These are phyloP conservation scores for Phaeosphaeria sp. DNA, from an alignment of 2,329 filamentous ascomycete species.

Conservation along the genomic window DNA sequence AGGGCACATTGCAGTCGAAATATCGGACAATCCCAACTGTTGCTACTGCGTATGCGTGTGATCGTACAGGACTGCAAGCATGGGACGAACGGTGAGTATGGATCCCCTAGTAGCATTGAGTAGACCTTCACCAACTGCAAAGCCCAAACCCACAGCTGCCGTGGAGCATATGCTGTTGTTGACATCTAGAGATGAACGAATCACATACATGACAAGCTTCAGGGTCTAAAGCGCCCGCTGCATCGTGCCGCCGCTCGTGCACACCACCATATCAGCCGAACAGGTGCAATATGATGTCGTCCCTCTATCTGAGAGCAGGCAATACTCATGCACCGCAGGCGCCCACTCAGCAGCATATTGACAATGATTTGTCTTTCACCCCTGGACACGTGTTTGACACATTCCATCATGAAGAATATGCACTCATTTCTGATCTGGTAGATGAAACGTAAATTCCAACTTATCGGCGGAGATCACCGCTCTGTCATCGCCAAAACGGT, in stretches of 20 bases:
- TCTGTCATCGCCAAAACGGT: constrained; percentile 18
- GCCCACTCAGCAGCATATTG: background rate
- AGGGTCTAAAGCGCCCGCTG: constrained; percentile 12
- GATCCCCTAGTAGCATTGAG: background rate
- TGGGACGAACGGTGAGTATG: constrained; percentile 1
- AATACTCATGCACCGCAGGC: background rate
- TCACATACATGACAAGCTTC: constrained; percentile 7
- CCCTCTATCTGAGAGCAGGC: background rate
- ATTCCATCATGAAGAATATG: background rate
- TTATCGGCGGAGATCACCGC: constrained; percentile 17
- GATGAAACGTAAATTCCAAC: background rate
- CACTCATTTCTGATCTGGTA: background rate
- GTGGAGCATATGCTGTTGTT: constrained; percentile 9
- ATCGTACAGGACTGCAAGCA: background rate
- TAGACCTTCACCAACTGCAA: background rate
- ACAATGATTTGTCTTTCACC: background rate
- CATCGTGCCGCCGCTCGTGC: constrained; percentile 14
- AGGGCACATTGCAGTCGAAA: background rate
- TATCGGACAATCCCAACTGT: background rate
- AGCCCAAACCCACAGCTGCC: constrained; percentile 4
- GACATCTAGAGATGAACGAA: constrained; percentile 2
- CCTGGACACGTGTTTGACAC: background rate
- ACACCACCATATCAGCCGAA: background rate
- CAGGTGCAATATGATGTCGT: background rate
- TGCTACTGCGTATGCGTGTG: background rate